These are phyloP conservation scores for Penicilliopsis zonata DNA, from an alignment of 495 filamentous ascomycete genomes.

Conservation along the genomic window DNA sequence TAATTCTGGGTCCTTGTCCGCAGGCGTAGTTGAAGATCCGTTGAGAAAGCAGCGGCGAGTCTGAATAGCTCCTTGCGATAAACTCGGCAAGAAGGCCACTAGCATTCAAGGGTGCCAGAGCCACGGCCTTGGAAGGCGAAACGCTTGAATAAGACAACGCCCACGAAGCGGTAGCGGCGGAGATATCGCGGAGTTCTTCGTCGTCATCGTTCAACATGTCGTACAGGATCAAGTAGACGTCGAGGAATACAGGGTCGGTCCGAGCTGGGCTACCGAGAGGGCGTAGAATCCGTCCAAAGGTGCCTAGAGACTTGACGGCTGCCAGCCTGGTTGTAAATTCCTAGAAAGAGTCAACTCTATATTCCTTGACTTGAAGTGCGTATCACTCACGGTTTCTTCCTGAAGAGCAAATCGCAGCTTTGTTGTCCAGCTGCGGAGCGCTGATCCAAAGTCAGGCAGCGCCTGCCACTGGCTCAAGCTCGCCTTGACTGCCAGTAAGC, in stretches of 20 bases:
- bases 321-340: conserved; percentile 54
- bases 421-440: conserved; percentile 18
- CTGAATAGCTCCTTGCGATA: conserved; percentile 21
- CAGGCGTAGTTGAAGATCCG: conserved; percentile 17
- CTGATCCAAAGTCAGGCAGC: conserved; percentile 6
- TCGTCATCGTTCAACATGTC: conserved; percentile 78
- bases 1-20: conserved; percentile 14
- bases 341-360: conserved; percentile 30
- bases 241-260: conserved; percentile 20
- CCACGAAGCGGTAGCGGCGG: conserved; percentile 39
- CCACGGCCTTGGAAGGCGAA: conserved; percentile 15
- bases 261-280: conserved; percentile 13
- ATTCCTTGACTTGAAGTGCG: too few species aligned
- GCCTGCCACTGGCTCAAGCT: conserved; percentile 14
- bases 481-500: conserved; percentile 44
- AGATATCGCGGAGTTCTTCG: conserved; percentile 64
- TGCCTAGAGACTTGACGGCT: conserved; percentile 32
- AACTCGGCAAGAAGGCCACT: conserved; percentile 32
- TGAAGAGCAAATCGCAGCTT: conserved; percentile 25
- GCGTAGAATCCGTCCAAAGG: conserved; percentile 19
- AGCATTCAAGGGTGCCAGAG: conserved; percentile 34
- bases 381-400: conserved; percentile 29
- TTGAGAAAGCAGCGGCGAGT: conserved; percentile 20
- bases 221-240: conserved; percentile 41
- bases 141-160: conserved; percentile 26